phyloP scores from a whole-genome alignment of 1,284 basidiomycete species.

The Boletellus sp. region DNA sequence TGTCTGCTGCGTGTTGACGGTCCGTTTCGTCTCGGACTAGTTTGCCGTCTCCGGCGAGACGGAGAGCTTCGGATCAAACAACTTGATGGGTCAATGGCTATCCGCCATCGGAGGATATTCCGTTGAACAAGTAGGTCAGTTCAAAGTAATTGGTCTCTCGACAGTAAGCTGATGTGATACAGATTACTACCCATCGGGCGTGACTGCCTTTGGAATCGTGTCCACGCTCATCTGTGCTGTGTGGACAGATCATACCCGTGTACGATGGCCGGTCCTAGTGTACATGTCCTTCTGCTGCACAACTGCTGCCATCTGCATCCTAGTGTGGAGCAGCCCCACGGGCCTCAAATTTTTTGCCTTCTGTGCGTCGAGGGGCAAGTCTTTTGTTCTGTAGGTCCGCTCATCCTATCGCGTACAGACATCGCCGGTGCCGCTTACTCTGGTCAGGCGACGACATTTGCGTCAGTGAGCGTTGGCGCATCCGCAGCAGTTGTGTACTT shows the following conservation, averaged over 20 bases:
- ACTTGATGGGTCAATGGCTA: conserved; percentile 75
- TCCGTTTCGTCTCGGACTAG: conserved; percentile 26
- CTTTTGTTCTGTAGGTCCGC: not conserved
- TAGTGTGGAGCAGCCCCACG: conserved; percentile 53
- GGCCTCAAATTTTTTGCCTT: conserved; percentile 67
- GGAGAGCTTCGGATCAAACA: conserved; percentile 70
- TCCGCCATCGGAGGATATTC: conserved; percentile 59
- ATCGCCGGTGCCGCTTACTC: conserved; percentile 62
- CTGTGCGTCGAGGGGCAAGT: conserved; percentile 38
- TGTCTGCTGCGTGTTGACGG: not conserved
- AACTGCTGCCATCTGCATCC: conserved; percentile 52
- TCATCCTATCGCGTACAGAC: conserved; percentile 35
- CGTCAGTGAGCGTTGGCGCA: conserved; percentile 38
- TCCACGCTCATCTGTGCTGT: conserved; percentile 61
- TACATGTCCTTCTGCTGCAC: conserved; percentile 58
- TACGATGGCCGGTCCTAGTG: conserved; percentile 63
- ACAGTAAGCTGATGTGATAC: conserved; percentile 1
- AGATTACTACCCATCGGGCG: conserved; percentile 67
- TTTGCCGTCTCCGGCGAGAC: conserved; percentile 66
- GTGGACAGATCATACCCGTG: conserved; percentile 56
- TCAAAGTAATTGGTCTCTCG: not conserved
- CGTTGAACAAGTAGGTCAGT: conserved; percentile 55
- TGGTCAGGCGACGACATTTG: conserved; percentile 68
- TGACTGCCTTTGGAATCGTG: conserved; percentile 61
- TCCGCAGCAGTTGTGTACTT: not conserved